These are phyloP conservation scores for Phytophthora hybrid DNA, from an alignment of 352 stramenopile genomes.

Conservation along the genomic window DNA sequence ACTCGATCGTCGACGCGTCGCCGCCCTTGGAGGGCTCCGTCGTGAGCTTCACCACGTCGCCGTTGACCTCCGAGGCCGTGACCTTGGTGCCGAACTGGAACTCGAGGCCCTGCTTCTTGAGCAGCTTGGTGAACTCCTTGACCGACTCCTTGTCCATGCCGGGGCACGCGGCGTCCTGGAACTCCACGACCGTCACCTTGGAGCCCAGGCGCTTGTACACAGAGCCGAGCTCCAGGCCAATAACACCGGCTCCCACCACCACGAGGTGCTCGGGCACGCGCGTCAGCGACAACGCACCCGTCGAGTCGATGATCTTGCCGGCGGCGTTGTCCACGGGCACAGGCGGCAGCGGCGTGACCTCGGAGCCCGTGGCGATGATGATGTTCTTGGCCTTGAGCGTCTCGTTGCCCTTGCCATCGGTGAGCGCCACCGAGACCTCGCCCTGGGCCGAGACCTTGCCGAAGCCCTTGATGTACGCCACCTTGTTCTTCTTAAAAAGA, in stretches of 20 bases:
- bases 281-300: constrained; percentile 94
- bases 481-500: constrained; percentile 99
- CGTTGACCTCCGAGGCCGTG: constrained; percentile 90
- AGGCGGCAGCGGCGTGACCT: constrained; percentile 94
- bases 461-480: constrained; percentile 98
- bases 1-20: constrained; percentile 66
- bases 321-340: constrained; percentile 97
- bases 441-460: constrained; percentile 95
- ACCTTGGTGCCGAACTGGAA: constrained; percentile 99
- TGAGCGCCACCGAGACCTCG: constrained; percentile 92
- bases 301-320: constrained; percentile 99
- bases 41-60: constrained; percentile 95
- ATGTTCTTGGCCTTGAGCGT: constrained; percentile 98
- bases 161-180: constrained; percentile 94
- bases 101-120: constrained; percentile 99
- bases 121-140: constrained; percentile 97
- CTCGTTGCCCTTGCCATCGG: constrained; percentile 91
- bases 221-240: constrained; percentile 98
- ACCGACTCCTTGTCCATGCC: constrained; percentile 95
- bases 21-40: constrained; percentile 90
- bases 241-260: constrained; percentile 98
- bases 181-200: constrained; percentile 99
- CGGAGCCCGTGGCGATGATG: constrained; percentile 92
- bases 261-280: constrained; percentile 96
- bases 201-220: constrained; percentile 96